Conservation (phyloP, 1,284 basidiomycete species). For the Rhizopogon hawkerae region DNA sequence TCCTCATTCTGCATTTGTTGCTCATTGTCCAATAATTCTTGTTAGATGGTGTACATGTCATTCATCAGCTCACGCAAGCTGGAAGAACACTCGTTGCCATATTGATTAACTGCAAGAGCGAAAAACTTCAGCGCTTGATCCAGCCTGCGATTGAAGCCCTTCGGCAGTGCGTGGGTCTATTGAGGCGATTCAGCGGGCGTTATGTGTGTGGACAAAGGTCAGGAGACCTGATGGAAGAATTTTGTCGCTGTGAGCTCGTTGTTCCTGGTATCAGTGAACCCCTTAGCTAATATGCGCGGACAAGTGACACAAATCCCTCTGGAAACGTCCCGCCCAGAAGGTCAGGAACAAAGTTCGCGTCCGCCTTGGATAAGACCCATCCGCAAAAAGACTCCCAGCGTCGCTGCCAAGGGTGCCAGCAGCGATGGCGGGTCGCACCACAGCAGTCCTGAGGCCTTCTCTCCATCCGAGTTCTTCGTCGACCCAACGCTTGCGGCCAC, state of each 20-base stretch:
- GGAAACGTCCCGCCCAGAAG: slow-evolving; percentile 50
- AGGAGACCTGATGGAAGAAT: slow-evolving; percentile 87
- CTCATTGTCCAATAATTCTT: slow-evolving; percentile 12
- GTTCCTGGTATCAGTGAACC: neutral
- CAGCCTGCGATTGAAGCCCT: slow-evolving; percentile 75
- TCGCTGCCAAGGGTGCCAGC: slow-evolving; percentile 27
- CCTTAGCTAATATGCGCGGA: slow-evolving; percentile 13
- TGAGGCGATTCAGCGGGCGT: slow-evolving; percentile 70
- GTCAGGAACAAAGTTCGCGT: slow-evolving; percentile 43
- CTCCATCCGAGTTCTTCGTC: slow-evolving; percentile 52
- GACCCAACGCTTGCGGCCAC: slow-evolving; percentile 25
- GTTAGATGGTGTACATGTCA: slow-evolving; percentile 84
- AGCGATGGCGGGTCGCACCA: slow-evolving; percentile 46
- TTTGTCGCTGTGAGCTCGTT: slow-evolving; percentile 68
- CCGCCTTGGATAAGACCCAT: slow-evolving; percentile 85
- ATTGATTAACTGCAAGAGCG: slow-evolving; percentile 69
- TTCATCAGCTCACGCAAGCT: slow-evolving; percentile 89
- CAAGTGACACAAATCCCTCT: slow-evolving; percentile 82
- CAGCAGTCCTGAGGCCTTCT: slow-evolving; percentile 57
- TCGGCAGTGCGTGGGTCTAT: slow-evolving; percentile 73
- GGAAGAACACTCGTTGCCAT: slow-evolving; percentile 81
- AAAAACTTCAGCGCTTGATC: slow-evolving; percentile 62
- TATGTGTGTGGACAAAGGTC: slow-evolving; percentile 82
- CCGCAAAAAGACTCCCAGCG: slow-evolving; percentile 58
- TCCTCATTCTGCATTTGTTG: slow-evolving; percentile 1